Evolutionary conservation across 176 grass and related monocot genomes (phyloP).

Genomic region (Bolboschoenus planiculmis): DNA sequence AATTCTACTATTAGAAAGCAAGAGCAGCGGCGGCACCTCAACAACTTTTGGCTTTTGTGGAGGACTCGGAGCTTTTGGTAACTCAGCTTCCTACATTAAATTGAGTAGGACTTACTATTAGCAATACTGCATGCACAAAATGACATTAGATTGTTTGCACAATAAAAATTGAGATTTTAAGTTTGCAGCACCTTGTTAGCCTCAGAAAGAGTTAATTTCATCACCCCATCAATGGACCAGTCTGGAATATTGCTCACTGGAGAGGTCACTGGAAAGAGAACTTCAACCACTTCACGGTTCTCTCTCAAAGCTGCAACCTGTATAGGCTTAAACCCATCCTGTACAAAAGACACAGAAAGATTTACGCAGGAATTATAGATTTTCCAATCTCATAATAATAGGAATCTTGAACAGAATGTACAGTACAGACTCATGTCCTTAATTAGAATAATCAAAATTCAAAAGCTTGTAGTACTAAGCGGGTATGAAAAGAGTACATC

Average conservation of each 20-base stretch:
- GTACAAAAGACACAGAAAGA: background rate
- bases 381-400: background rate
- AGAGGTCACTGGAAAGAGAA: constrained; percentile 67
- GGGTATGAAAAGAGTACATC: constrained; percentile 43
- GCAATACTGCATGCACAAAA: background rate
- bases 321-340: constrained; percentile 89
- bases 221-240: constrained; percentile 66
- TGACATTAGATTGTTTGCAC: background rate
- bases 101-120: background rate
- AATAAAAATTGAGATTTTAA: background rate
- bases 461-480: constrained; percentile 8
- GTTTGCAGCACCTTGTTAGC: constrained; percentile 48
- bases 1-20: background rate
- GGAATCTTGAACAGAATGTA: background rate
- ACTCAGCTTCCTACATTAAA: constrained; percentile 28
- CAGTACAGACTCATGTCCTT: background rate
- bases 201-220: constrained; percentile 50
- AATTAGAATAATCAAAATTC: background rate
- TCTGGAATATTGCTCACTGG: constrained; percentile 51
- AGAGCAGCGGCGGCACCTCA: constrained; percentile 39
- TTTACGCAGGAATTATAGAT: background rate
- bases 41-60: constrained; percentile 26
- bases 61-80: constrained; percentile 18
- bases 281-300: constrained; percentile 53
- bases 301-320: constrained; percentile 71